Evolutionary conservation across 805 yeast genomes (phyloP).

Genomic region (Zygosaccharomyces gambellarensis): DNA sequence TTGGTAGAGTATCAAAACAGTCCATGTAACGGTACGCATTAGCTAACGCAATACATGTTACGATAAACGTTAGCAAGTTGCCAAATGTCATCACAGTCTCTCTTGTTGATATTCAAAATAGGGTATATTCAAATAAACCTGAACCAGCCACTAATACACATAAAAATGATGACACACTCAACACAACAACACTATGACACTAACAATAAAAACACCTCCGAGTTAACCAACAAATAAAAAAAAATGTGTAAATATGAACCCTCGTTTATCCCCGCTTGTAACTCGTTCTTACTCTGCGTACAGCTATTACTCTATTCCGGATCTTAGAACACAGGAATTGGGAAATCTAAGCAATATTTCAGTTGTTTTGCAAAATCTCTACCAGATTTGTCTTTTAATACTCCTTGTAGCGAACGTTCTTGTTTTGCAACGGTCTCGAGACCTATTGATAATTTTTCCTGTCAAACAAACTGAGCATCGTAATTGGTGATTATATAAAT

Average conservation of each 20-base stretch:
- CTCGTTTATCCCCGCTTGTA: not conserved
- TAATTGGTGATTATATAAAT: not conserved
- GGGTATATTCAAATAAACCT: not conserved
- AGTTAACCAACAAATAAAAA: not conserved
- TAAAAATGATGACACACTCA: no score
- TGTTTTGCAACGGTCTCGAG: constrained; percentile 6
- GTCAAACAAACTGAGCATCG: not conserved
- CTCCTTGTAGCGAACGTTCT: not conserved
- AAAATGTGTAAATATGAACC: not conserved
- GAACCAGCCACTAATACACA: no score
- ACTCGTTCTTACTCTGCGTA: not conserved
- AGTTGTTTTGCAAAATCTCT: not conserved
- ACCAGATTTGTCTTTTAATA: not conserved
- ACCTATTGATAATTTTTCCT: not conserved
- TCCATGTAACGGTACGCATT: constrained; percentile 18
- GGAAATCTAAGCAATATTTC: not conserved
- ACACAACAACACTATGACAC: no score
- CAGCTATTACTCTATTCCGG: not conserved
- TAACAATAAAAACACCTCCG: no score
- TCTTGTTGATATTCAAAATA: not conserved
- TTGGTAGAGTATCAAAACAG: constrained; percentile 31
- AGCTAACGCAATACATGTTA: constrained; percentile 7
- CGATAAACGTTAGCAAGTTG: constrained; percentile 3
- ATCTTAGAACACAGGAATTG: not conserved
- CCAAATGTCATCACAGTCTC: not conserved